Base-by-base conservation (phyloP, 306 rosid genomes). In the Medicago ruthenica region DNA sequence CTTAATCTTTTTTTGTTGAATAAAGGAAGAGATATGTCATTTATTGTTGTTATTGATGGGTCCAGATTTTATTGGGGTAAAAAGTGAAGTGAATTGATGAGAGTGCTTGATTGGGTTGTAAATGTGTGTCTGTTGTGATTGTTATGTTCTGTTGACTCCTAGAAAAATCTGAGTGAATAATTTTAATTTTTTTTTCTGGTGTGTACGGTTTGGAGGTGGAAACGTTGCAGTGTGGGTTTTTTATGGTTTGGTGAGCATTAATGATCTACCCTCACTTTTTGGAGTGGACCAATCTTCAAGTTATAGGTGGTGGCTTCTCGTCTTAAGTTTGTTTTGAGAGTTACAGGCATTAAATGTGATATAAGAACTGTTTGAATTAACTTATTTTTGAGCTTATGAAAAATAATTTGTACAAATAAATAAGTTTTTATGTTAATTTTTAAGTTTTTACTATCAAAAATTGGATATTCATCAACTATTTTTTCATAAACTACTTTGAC, bases 291-390 rank as follows among this genome's bases (percentile, higher is more conserved):
- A 61, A 61, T 36, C 12, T 34, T 15, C 7, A 14, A 11, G 1
- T 61, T 18, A 7, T 58, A 12, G 16, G 7, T 22, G 60, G 10
- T 53, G 60, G 59, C 10, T 54, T 57, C 18, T 27, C 2, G 1
- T 58, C 5, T 60, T 14, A 13, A 24, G 41, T 60, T 24, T 60
- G 11, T 22, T 57, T 24, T 60, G 5, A 13, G 2, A 14, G 41
- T 27, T 41, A 61, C 20, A 61, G 20, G 34, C 67, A 61, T 27
- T 61, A 61, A 61, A 61, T 60, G 67, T 24, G 61, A 34, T 3
- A 5, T 34, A 6, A 24, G 27, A 24, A 2, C 27, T 2, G n/a
- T 2, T 24, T 24, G 22, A 1, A 27, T 27, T 27, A 4, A 27
- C 4, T 27, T 27, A 27, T 27, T 27, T 27, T 27, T 27, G 4